These are phyloP conservation scores for Spiraea crenata DNA, from an alignment of 331 rosid species.

Conservation along the genomic window DNA sequence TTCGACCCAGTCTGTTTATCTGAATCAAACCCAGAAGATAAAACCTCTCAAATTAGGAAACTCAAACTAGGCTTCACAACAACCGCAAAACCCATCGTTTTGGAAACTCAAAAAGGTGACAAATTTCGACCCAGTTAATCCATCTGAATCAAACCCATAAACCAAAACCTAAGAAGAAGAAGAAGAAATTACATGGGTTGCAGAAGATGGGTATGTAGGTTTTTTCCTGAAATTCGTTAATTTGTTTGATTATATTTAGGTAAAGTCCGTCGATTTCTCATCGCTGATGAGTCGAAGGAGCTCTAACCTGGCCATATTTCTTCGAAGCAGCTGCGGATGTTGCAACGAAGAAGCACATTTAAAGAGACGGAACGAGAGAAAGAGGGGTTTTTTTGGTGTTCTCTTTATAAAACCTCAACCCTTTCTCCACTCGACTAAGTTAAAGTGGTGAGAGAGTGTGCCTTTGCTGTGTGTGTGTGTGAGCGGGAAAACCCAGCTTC, in stretches of 20 bases:
- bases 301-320: conserved; percentile 22
- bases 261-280: neutral
- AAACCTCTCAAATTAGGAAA: too few species aligned
- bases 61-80: too few species aligned
- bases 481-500: conserved; percentile 67
- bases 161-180: neutral
- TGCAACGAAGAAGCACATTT: conserved; percentile 1
- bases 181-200: conserved; percentile 10
- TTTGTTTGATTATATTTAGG: neutral
- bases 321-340: neutral
- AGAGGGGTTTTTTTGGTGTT: neutral
- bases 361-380: neutral
- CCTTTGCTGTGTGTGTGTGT: neutral
- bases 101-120: too few species aligned
- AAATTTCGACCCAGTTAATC: neutral
- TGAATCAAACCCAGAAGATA: neutral
- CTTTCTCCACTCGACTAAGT: conserved; percentile 30
- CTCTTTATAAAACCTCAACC: neutral
- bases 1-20: neutral
- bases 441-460: conserved; percentile 13
- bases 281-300: neutral
- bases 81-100: too few species aligned
- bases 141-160: neutral
- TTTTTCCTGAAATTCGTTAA: neutral
- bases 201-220: conserved; percentile 1